Base-by-base conservation (phyloP, 225 moss, liverwort and hornwort species). In the Bryoerythrophyllum caledonicum region DNA sequence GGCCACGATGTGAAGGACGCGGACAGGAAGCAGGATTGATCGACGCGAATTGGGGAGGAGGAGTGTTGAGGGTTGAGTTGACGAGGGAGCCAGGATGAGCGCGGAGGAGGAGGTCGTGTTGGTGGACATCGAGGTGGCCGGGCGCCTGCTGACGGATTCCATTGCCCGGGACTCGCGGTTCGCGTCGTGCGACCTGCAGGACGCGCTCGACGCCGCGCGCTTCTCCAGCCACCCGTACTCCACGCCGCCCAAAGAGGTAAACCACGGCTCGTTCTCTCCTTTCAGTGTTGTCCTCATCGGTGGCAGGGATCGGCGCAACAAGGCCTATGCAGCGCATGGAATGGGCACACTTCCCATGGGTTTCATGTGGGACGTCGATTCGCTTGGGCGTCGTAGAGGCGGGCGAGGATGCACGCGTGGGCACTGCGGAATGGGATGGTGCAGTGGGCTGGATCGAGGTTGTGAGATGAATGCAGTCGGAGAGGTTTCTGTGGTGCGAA, bases 41-140 rank as follows among this genome's bases (percentile, higher is more conserved):
- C 10, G 9, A 14, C 56, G 8, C 21, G 1, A 12, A 4, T 60
- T 65, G 40, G 28, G 60, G 37, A 14, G 30, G 54, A 54, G 54
- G 10, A 8, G 10, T 1, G 38, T 38, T 1, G 38, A 10, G 38
- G 10, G 38, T 38, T 38, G 9, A 34, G 8, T 38, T 10, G 38
- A 10, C 21, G 21, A 54, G 40, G 40, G 23, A 61, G 65, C 53
- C 25, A 80, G 67, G 72, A 96, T 97, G 97, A 92, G 86, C 75
- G 69, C 67, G 87, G 97, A 93, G 61, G 94, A 92, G 75, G 97
- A 92, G 65, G 91, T 90, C 2, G 93, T 92, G 78, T 77, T 95
- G 76, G 90, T 90, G 71, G 97, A 99, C 78, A 87, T 99, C 67
- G 97, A 94, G 67, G 97, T 82, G 77, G 97, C 97, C 65, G 97